Base-by-base conservation (phyloP, 495 filamentous ascomycete species). In the Penicillium desertorum region DNA sequence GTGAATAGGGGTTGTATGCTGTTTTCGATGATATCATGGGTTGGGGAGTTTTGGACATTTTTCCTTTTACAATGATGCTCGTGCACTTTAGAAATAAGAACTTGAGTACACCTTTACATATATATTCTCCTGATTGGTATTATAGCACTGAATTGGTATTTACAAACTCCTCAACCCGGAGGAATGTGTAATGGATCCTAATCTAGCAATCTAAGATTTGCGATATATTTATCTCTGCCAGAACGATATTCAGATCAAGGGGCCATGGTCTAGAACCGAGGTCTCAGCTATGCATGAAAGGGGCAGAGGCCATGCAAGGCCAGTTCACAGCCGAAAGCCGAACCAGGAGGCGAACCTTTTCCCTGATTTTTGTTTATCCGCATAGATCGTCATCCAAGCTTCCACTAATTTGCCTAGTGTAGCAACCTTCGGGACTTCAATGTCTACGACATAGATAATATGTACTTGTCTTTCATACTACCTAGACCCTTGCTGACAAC, bases 1-100 rank as follows among this genome's bases (percentile, higher is more conserved):
- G 62, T 62, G 58, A 53, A 59, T 58, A 62, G 25, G 25, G 57
- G 54, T 60, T 60, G 52, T 54, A 37, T 66, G 51, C 41, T 65
- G 36, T 45, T 68, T 67, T 54, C 50, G 57, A 66, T 66, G 65
- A 68, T 68, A 68, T 68, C 65, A 68, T 66, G 62, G 65, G 62
- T 46, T 34, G 16, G 65, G 62, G 52, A 53, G 61, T 49, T 56
- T 61, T 62, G 49, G 58, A 63, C 57, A 27, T 57, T 57, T 16
- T 60, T 44, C 44, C 16, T 41, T 30, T 57, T 43, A 45, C 43
- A 55, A 19, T 39, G 16, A 46, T 36, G 42, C 52, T 53, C 22
- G 32, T 47, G 20, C 44, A 47, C 42, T 46, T 44, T 55, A 47
- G 19, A 39, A 46, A 55, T 12, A 12, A 36, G 20, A 36, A 7